Percentiles rank a stretch among this genome's conserved stretches.
phyloP scores from a whole-genome alignment of 805 yeast species.

The Metschnikowia gelsemii region DNA sequence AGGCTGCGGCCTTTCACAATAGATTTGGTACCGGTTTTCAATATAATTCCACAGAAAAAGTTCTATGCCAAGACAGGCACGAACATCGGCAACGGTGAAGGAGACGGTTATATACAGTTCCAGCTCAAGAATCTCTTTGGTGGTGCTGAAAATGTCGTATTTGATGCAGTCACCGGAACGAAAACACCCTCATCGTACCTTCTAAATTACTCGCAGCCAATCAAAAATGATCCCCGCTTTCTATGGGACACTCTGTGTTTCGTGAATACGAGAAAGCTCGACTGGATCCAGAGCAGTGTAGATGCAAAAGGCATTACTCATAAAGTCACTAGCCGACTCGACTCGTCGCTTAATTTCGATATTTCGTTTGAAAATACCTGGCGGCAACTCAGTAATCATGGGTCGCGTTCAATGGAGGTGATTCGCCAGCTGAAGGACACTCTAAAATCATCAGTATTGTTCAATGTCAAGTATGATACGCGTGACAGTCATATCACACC shows the following conservation, averaged over 20 bases:
- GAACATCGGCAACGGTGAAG: conserved; percentile 94
- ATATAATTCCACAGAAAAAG: conserved; percentile 56
- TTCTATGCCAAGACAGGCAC: conserved; percentile 91
- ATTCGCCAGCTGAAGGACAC: conserved; percentile 44
- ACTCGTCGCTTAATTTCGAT: conserved; percentile 45
- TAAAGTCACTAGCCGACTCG: conserved; percentile 40
- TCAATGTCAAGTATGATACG: conserved; percentile 43
- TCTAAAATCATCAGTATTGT: conserved; percentile 44
- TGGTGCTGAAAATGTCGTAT: conserved; percentile 51
- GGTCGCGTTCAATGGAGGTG: conserved; percentile 32
- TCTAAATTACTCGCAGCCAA: conserved; percentile 47
- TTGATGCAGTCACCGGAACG: conserved; percentile 53
- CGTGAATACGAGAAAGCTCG: conserved; percentile 46
- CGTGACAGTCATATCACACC: conserved; percentile 47
- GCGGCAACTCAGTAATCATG: conserved; percentile 33
- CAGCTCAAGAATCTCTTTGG: conserved; percentile 57
- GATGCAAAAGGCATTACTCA: conserved; percentile 43
- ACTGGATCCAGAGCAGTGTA: conserved; percentile 50
- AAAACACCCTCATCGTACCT: conserved; percentile 52
- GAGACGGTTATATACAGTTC: conserved; percentile 85
- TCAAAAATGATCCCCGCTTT: conserved; percentile 41
- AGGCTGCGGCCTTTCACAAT: conserved; percentile 12
- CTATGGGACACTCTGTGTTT: conserved; percentile 40
- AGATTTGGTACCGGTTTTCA: conserved; percentile 38
- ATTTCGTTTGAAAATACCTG: conserved; percentile 45